Evolutionary conservation across 305 asterid species (phyloP).

Genomic region (Ajuga reptans): DNA sequence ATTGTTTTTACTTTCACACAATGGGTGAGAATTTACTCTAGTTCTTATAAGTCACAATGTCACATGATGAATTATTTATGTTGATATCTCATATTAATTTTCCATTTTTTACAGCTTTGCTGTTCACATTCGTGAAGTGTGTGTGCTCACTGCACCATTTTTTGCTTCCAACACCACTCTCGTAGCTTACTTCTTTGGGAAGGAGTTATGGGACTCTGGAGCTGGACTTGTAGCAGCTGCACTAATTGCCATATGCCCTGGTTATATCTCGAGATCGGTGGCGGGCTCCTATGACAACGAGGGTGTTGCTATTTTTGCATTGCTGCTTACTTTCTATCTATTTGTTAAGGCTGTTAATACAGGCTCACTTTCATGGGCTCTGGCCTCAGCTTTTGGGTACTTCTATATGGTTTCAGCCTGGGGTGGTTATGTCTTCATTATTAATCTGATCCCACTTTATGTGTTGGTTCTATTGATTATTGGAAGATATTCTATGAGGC

Average conservation of each 20-base stretch:
- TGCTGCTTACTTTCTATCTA: slow-evolving; percentile 87
- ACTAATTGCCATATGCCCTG: slow-evolving; percentile 94
- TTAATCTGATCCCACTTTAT: slow-evolving; percentile 84
- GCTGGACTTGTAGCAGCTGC: slow-evolving; percentile 98
- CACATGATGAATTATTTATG: neutral
- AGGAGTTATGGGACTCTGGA: slow-evolving; percentile 96
- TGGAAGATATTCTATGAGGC: slow-evolving; percentile 94
- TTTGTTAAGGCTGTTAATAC: slow-evolving; percentile 97
- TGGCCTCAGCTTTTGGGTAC: slow-evolving; percentile 94
- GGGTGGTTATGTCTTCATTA: slow-evolving; percentile 99
- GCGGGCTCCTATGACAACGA: slow-evolving; percentile 98
- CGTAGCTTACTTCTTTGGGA: slow-evolving; percentile 96
- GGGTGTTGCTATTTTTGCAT: slow-evolving; percentile 93
- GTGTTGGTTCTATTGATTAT: slow-evolving; percentile 82
- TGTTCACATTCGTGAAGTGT: slow-evolving; percentile 97
- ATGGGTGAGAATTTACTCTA: neutral
- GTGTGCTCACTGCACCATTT: slow-evolving; percentile 96
- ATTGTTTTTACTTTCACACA: neutral
- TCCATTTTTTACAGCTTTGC: slow-evolving; percentile 54
- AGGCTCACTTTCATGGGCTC: slow-evolving; percentile 94
- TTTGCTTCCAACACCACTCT: slow-evolving; percentile 94
- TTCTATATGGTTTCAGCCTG: slow-evolving; percentile 99
- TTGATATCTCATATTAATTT: slow-evolving; percentile 14
- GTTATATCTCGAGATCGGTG: slow-evolving; percentile 95
- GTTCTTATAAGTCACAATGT: neutral